phyloP scores from a whole-genome alignment of 371 early-diverging fungal species.

The Circinella umbellata region DNA sequence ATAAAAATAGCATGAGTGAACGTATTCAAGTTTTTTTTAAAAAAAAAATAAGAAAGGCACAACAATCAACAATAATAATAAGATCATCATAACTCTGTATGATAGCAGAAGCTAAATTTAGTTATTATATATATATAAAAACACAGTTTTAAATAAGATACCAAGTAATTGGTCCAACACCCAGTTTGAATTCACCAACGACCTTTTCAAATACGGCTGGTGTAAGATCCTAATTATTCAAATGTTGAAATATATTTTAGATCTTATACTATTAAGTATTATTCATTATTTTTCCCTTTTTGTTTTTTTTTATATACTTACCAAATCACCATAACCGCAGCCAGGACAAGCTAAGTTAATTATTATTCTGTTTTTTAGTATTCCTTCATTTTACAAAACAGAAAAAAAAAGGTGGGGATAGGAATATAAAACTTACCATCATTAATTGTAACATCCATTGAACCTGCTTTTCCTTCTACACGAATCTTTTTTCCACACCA shows the following conservation, averaged over 20 bases:
- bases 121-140: too few relatives aligned
- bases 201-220: conserved; percentile 25
- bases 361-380: not conserved
- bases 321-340: conserved; percentile 2
- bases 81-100: too few relatives aligned
- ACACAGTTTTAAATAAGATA: conserved; percentile 10
- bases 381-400: not conserved
- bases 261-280: too few relatives aligned
- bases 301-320: not conserved
- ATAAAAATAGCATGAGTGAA: too few relatives aligned
- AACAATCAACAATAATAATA: too few relatives aligned
- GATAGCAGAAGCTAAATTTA: too few relatives aligned
- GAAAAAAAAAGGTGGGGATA: not conserved
- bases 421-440: conserved; percentile 31
- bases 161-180: conserved; percentile 28
- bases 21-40: too few relatives aligned
- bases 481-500: conserved; percentile 30
- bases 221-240: conserved; percentile 20
- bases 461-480: conserved; percentile 22
- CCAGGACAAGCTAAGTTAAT: not conserved
- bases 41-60: too few relatives aligned
- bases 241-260: not conserved
- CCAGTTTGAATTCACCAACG: conserved; percentile 24
- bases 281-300: not conserved
- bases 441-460: conserved; percentile 54